Percentiles rank a stretch among this genome's conserved stretches.
phyloP scores from a whole-genome alignment of 2,329 filamentous ascomycete genomes.

The Fusarium sp. region DNA sequence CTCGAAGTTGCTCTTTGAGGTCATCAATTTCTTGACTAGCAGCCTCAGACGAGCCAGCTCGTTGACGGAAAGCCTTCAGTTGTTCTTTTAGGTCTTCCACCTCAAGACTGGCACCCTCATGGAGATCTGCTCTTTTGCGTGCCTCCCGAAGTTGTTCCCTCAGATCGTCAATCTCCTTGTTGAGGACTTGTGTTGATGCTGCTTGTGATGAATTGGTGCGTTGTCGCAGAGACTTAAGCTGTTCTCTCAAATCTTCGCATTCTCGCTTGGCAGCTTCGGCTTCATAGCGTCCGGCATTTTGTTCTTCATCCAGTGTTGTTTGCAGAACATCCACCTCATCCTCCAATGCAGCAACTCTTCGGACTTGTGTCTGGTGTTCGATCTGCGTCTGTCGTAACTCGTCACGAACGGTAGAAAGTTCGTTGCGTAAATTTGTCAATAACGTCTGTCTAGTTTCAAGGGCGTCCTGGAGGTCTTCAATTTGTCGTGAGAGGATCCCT shows the following conservation, averaged over 20 bases:
- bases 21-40: conserved; percentile 56
- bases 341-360: conserved; percentile 76
- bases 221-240: conserved; percentile 46
- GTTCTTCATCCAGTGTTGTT: conserved; percentile 45
- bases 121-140: conserved; percentile 30
- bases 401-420: conserved; percentile 74
- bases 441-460: conserved; percentile 74
- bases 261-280: conserved; percentile 55
- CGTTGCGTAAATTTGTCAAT: conserved; percentile 72
- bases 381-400: conserved; percentile 76
- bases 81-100: conserved; percentile 42
- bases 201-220: conserved; percentile 32
- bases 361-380: conserved; percentile 70
- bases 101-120: conserved; percentile 46
- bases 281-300: conserved; percentile 54
- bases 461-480: conserved; percentile 79
- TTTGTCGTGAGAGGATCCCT: conserved; percentile 75
- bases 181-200: conserved; percentile 41
- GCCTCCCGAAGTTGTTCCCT: conserved; percentile 44
- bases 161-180: conserved; percentile 46
- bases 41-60: conserved; percentile 22
- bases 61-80: conserved; percentile 43
- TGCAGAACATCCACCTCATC: conserved; percentile 83
- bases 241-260: conserved; percentile 46
- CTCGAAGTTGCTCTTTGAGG: conserved; percentile 22